A percentile compares a stretch with the other conserved stretches of the same genome.
Conservation (phyloP, 495 filamentous ascomycete species). For the Mytilinidion resinicola region DNA sequence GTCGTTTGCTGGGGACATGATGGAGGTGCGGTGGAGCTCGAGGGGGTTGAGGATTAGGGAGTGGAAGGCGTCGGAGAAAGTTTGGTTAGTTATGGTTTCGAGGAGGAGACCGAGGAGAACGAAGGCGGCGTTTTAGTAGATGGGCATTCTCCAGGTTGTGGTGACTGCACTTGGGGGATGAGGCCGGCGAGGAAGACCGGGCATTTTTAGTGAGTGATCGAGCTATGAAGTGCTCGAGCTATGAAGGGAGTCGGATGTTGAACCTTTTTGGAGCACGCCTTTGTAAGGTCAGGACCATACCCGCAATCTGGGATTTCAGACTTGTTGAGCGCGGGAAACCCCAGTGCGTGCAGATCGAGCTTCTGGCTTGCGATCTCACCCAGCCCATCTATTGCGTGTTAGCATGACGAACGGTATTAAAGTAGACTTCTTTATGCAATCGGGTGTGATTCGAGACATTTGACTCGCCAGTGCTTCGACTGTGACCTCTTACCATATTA, state of each 20-base stretch:
- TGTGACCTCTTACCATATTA: slow-evolving; percentile 18
- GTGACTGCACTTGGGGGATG: too few species aligned
- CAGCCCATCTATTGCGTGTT: neutral
- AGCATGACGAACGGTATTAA: too few species aligned
- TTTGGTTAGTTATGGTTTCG: too few species aligned
- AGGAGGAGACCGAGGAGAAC: too few species aligned
- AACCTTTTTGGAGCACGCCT: neutral
- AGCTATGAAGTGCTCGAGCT: neutral
- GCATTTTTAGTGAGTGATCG: neutral
- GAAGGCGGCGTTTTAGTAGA: too few species aligned
- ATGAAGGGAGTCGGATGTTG: neutral
- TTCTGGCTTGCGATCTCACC: neutral
- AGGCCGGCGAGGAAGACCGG: too few species aligned
- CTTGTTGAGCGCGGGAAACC: neutral
- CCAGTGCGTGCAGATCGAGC: neutral
- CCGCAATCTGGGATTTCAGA: neutral
- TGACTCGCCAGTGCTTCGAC: slow-evolving; percentile 17
- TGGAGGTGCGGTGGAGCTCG: too few species aligned
- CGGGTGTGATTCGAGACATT: slow-evolving; percentile 1
- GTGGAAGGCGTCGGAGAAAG: too few species aligned
- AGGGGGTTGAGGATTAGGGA: too few species aligned
- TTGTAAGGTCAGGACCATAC: neutral
- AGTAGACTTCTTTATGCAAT: slow-evolving; percentile 6
- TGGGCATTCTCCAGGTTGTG: too few species aligned
- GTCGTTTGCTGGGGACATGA: neutral